A percentile compares a stretch with the other conserved stretches of the same genome.
These are phyloP conservation scores for Ceratobasidium sp. DNA, from an alignment of 1,284 basidiomycete species.

Conservation along the genomic window DNA sequence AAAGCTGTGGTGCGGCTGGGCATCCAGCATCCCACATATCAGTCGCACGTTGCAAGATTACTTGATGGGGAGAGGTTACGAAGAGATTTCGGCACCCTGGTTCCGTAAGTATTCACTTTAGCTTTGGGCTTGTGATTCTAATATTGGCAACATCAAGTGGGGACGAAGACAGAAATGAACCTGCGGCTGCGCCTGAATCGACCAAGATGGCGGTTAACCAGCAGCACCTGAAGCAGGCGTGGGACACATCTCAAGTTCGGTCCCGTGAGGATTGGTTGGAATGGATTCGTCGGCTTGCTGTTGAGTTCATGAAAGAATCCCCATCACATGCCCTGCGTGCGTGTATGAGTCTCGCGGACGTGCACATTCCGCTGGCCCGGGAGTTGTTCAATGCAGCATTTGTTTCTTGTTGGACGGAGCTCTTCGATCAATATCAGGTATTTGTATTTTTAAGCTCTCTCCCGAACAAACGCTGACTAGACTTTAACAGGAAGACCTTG, in stretches of 20 bases:
- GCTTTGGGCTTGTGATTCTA: constrained; percentile 5
- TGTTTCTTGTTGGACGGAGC: constrained; percentile 95
- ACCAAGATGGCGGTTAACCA: constrained; percentile 96
- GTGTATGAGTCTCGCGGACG: constrained; percentile 92
- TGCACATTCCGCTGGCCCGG: constrained; percentile 89
- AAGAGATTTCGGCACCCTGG: constrained; percentile 54
- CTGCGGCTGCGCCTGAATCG: constrained; percentile 80
- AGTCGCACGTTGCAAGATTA: constrained; percentile 86
- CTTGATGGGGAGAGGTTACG: constrained; percentile 92
- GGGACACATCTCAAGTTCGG: constrained; percentile 86
- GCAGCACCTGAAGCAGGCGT: constrained; percentile 95
- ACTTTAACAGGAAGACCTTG: constrained; percentile 80
- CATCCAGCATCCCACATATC: constrained; percentile 86
- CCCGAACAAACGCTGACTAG: constrained; percentile 20
- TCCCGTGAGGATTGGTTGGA: constrained; percentile 93
- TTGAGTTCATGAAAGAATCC: constrained; percentile 98
- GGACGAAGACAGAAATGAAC: constrained; percentile 64
- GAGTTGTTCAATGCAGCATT: constrained; percentile 99
- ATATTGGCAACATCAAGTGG: constrained; percentile 49
- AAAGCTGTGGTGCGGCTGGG: constrained; percentile 59
- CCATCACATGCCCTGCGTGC: constrained; percentile 97
- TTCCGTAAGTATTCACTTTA: constrained; percentile 37
- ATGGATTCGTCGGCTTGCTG: constrained; percentile 93
- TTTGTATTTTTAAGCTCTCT: constrained; percentile 18
- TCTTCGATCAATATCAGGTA: constrained; percentile 96